phyloP scores from a whole-genome alignment of 371 early-diverging fungal genomes.

The Mycotypha africana region DNA sequence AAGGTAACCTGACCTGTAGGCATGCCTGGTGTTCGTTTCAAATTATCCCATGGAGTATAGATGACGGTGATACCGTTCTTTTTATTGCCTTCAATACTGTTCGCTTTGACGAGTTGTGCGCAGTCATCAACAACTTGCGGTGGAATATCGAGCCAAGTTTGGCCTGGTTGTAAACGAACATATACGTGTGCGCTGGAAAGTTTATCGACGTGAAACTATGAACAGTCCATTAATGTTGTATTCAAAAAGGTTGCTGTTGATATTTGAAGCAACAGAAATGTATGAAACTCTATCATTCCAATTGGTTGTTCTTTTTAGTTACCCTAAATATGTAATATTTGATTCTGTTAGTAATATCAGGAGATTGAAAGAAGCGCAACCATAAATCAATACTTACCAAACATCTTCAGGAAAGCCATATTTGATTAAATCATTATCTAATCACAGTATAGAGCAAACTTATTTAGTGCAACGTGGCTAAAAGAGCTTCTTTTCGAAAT shows the following conservation, averaged over 20 bases:
- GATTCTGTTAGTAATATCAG: too few species aligned
- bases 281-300: too few species aligned
- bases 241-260: too few species aligned
- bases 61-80: constrained; percentile 78
- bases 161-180: constrained; percentile 68
- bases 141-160: constrained; percentile 81
- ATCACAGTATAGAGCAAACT: too few species aligned
- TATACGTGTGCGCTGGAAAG: constrained; percentile 96
- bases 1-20: constrained; percentile 94
- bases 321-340: constrained; percentile 4
- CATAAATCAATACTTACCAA: too few species aligned
- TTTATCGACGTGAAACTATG: constrained; percentile 94
- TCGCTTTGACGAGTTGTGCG: constrained; percentile 95
- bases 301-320: background rate
- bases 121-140: constrained; percentile 71
- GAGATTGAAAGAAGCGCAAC: too few species aligned
- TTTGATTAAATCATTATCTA: constrained; percentile 93
- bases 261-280: too few species aligned
- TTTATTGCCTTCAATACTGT: constrained; percentile 70
- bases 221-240: too few species aligned
- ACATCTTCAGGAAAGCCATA: constrained; percentile 92
- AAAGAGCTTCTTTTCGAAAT: too few species aligned
- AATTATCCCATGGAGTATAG: constrained; percentile 94
- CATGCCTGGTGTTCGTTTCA: constrained; percentile 91
- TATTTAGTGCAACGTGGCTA: too few species aligned